Evolutionary conservation across 768 basidiomycete genomes (phyloP), one percentile per base, ranked within the genome.

Genomic region (Rhizopogon vinicolor): DNA sequence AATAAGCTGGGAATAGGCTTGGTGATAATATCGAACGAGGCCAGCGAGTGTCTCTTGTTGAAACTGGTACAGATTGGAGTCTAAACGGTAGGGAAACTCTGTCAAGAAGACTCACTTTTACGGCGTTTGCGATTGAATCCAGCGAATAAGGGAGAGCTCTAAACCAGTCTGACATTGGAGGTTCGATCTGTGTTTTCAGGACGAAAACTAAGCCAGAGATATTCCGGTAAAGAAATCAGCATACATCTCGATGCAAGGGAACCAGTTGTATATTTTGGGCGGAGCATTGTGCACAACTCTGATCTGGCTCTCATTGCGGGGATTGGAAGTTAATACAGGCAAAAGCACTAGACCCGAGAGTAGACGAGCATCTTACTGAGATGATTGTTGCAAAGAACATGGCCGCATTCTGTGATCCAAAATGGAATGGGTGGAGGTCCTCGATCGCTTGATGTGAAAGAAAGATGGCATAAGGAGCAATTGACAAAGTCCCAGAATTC

Each of bases 381-480:
- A 71, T 93, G 91, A 40, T 80, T 78, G 64, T 93, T 93, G 77
- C 91, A 93, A 28, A 93, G 61, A 54, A 93, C 80, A 75, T 93
- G 91, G 0, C 89, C 89, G 62, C 91, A 93, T 67, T 92, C 89
- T 1, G 91, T 91, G 57, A 92, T 75, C 91, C 91, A 93, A 67
- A 93, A 93, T 0, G 91, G 91, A 28, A 89, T 71, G 3, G 79
- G 74, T 9, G 85, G 78, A 1, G 73, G 70, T 0, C 78, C 80
- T 41, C 75, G 72, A 39, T 78, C 76, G n/a, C 67, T 68, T 2
- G 81, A 72, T 7, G 74, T 63, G 61, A 87, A 93, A 0, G 84
- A 80, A 28, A 89, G 75, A 59, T 85, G 84, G 61, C 91, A 93
- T 63, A 79, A 75, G 0, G 80, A 74, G 62, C 91, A 93, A 52